These are phyloP conservation scores for Pichia sp. DNA, from an alignment of 1,139 yeast species.

Conservation along the genomic window DNA sequence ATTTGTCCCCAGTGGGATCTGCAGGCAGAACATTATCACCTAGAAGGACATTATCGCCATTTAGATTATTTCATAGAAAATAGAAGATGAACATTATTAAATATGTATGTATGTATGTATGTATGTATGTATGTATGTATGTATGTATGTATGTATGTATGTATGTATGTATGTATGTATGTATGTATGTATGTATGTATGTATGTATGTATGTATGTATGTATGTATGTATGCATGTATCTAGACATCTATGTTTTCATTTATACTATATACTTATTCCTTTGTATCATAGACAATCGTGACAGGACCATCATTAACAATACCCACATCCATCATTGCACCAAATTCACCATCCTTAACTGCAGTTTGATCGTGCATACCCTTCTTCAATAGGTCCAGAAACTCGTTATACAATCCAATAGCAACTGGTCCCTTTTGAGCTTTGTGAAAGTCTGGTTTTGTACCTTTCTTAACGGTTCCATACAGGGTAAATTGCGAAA, in stretches of 20 bases:
- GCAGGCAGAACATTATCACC: conserved; percentile 13
- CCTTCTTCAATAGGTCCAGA: conserved; percentile 40
- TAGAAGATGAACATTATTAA: neutral
- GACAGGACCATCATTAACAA: conserved; percentile 83
- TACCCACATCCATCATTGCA: conserved; percentile 91
- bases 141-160: neutral
- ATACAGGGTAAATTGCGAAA: conserved; percentile 85
- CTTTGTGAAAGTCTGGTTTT: conserved; percentile 88
- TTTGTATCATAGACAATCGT: conserved; percentile 66
- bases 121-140: neutral
- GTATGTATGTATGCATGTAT: neutral
- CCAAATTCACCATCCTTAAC: conserved; percentile 90
- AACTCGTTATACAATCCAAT: conserved; percentile 59
- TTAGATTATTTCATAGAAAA: conserved; percentile 12
- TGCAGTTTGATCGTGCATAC: conserved; percentile 46
- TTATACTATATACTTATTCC: conserved; percentile 21
- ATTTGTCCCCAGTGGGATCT: conserved; percentile 14
- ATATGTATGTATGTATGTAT: neutral
- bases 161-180: neutral
- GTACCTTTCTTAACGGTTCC: conserved; percentile 84
- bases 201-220: neutral
- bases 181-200: neutral
- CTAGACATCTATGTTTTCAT: too few relatives aligned
- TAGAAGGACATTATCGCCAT: conserved; percentile 26
- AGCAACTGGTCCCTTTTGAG: conserved; percentile 79